phyloP scores from a whole-genome alignment of 2,329 filamentous ascomycete species.

The Fusarium buxicola region DNA sequence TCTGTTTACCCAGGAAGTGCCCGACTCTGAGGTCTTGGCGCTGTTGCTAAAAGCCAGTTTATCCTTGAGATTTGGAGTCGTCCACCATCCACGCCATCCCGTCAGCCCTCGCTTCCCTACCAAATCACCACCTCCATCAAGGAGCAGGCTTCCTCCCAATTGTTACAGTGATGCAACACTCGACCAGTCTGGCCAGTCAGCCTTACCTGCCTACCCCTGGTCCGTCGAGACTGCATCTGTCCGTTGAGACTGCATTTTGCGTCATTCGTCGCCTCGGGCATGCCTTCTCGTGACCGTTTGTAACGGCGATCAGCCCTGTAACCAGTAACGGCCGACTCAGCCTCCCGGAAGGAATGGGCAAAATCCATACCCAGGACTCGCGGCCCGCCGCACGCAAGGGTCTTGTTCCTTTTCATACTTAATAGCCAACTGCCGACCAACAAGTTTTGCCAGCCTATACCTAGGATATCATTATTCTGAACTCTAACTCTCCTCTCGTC shows the following conservation, averaged over 20 bases:
- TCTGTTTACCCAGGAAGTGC: too few species aligned
- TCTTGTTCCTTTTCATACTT: too few species aligned
- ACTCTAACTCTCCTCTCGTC: too few species aligned
- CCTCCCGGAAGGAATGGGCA: background rate
- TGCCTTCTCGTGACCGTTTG: constrained; percentile 3
- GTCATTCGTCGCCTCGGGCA: too few species aligned
- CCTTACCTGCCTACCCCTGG: background rate
- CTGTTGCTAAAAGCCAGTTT: background rate
- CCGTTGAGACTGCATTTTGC: background rate
- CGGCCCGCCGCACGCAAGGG: too few species aligned
- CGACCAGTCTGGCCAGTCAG: background rate
- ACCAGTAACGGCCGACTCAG: background rate
- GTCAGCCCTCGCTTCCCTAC: background rate
- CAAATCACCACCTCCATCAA: background rate
- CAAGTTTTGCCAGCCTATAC: too few species aligned
- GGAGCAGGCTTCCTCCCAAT: background rate
- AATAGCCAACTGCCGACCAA: too few species aligned
- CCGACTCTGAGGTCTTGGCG: too few species aligned
- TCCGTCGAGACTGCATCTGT: background rate
- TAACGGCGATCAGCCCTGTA: constrained; percentile 5
- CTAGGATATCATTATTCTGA: too few species aligned
- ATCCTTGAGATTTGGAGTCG: too few species aligned
- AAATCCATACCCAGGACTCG: too few species aligned
- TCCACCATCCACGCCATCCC: background rate
- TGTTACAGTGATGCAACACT: too few species aligned